A percentile compares a stretch with the other conserved stretches of the same genome.
Evolutionary conservation across 2,329 filamentous ascomycete species (phyloP).

Genomic region (Rhexocercosporidium sp.): DNA sequence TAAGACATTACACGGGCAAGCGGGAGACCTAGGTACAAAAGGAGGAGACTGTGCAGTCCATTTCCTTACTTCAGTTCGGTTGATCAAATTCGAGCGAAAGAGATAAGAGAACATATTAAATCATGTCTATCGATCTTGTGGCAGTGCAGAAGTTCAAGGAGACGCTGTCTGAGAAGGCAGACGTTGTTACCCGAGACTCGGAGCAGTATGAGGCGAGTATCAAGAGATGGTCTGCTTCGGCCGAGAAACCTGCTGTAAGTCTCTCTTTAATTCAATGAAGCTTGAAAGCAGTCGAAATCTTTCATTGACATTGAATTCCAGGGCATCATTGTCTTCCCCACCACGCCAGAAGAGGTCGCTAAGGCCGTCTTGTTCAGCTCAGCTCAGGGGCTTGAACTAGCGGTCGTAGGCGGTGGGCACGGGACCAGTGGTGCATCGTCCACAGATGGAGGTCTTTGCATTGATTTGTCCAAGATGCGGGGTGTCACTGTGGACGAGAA

Average conservation of each 20-base stretch:
- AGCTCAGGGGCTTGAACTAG: conserved; percentile 26
- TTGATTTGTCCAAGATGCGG: conserved; percentile 34
- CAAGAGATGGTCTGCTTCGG: conserved; percentile 32
- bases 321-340: conserved; percentile 31
- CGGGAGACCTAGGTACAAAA: not conserved
- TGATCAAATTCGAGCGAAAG: no score
- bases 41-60: not conserved
- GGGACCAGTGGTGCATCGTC: conserved; percentile 30
- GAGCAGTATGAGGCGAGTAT: conserved; percentile 29
- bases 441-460: conserved; percentile 30
- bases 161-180: conserved; percentile 13
- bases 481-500: conserved; percentile 22
- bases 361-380: conserved; percentile 25
- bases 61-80: no score
- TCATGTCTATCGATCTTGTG: not conserved
- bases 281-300: no score
- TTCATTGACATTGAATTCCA: conserved; percentile 9
- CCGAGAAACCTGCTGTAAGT: conserved; percentile 33
- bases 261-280: no score
- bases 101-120: not conserved
- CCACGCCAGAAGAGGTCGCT: conserved; percentile 28
- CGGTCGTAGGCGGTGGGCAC: conserved; percentile 29
- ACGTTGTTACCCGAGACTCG: conserved; percentile 25
- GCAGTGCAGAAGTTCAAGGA: conserved; percentile 11
- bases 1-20: not conserved